phyloP scores from a whole-genome alignment of 495 filamentous ascomycete species.

The Pyrenula massariospora region DNA sequence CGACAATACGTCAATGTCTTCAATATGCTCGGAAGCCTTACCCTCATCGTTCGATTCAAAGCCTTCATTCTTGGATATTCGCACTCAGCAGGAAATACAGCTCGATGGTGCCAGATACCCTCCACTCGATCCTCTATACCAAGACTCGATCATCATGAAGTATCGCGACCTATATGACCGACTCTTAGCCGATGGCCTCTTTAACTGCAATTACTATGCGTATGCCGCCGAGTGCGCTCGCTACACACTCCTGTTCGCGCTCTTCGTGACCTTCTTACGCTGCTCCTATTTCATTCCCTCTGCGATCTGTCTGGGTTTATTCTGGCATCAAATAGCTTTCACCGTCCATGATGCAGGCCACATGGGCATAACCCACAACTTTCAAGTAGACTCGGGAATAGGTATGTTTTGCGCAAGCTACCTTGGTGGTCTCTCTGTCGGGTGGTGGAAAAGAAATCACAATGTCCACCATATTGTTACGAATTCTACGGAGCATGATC shows the following conservation, averaged over 20 bases:
- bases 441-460: conserved; percentile 97
- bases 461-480: conserved; percentile 98
- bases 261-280: conserved; percentile 53
- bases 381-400: conserved; percentile 68
- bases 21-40: conserved; percentile 8
- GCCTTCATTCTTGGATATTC: conserved; percentile 49
- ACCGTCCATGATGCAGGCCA: conserved; percentile 93
- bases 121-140: conserved; percentile 59
- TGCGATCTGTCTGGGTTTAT: conserved; percentile 64
- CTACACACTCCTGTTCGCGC: conserved; percentile 58
- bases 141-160: conserved; percentile 65
- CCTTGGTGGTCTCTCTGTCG: conserved; percentile 76
- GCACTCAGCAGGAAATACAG: conserved; percentile 64
- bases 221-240: conserved; percentile 67
- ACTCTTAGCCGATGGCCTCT: conserved; percentile 65
- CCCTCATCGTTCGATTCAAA: conserved; percentile 7
- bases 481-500: conserved; percentile 92
- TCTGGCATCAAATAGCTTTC: conserved; percentile 97
- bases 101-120: conserved; percentile 76
- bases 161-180: conserved; percentile 65
- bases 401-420: conserved; percentile 89
- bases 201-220: conserved; percentile 71
- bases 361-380: conserved; percentile 92
- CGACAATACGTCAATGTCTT: conserved; percentile 21
- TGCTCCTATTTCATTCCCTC: conserved; percentile 64